Percentiles rank a stretch among this genome's conserved stretches.
Conservation (phyloP, 2,329 filamentous ascomycete genomes). For the Nigrospora osmanthi region DNA sequence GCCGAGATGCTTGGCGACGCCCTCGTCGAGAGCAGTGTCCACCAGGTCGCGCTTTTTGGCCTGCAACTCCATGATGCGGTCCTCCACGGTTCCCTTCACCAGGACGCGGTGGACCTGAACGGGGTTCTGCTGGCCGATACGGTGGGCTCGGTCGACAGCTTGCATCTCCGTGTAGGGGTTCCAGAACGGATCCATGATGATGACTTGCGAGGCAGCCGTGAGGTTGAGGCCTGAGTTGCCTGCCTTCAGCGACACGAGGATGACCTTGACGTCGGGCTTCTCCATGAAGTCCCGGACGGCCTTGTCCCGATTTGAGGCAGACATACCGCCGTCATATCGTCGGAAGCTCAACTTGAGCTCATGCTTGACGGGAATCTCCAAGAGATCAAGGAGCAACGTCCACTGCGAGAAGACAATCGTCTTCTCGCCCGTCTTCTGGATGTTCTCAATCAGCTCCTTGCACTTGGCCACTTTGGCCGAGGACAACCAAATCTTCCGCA, state of each 20-base stretch:
- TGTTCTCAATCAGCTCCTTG: conserved; percentile 51
- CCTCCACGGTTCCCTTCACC: conserved; percentile 73
- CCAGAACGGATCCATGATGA: conserved; percentile 91
- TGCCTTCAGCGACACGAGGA: conserved; percentile 73
- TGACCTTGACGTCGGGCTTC: conserved; percentile 51
- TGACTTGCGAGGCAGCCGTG: conserved; percentile 73
- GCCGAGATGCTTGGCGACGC: conserved; percentile 56
- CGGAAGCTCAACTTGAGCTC: conserved; percentile 46
- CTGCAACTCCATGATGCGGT: conserved; percentile 74
- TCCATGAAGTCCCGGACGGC: conserved; percentile 60
- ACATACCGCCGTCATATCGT: conserved; percentile 75
- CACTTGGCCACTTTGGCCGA: conserved; percentile 70
- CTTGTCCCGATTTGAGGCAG: conserved; percentile 53
- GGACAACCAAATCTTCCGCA: conserved; percentile 62
- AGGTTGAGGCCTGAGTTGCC: conserved; percentile 84
- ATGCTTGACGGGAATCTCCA: conserved; percentile 62
- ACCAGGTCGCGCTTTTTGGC: conserved; percentile 72
- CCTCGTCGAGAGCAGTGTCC: conserved; percentile 72
- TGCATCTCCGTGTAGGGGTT: conserved; percentile 92
- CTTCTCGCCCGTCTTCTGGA: conserved; percentile 53
- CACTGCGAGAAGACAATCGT: conserved; percentile 79
- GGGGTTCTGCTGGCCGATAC: conserved; percentile 69
- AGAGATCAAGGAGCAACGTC: conserved; percentile 68
- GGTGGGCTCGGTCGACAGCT: conserved; percentile 81
- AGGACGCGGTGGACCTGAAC: conserved; percentile 78